A percentile compares a stretch with the other conserved stretches of the same genome.
These are phyloP conservation scores for Ceratobasidium sp. DNA, from an alignment of 1,284 basidiomycete genomes.

Conservation along the genomic window DNA sequence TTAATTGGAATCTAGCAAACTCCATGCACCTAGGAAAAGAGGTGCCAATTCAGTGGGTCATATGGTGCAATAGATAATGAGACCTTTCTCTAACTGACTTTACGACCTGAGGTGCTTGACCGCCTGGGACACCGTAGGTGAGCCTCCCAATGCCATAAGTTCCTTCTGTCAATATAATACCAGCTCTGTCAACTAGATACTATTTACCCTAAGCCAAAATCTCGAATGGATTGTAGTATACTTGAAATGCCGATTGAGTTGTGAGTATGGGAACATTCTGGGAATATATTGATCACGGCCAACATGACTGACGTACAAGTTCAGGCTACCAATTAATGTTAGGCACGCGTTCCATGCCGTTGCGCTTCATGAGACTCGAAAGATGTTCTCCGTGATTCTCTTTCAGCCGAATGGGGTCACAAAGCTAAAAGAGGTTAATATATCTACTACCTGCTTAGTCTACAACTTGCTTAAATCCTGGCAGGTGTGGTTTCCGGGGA, in stretches of 20 bases:
- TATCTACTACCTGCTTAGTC: neutral
- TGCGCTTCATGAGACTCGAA: slow-evolving; percentile 40
- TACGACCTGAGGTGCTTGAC: neutral
- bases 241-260: slow-evolving; percentile 24
- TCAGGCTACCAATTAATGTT: slow-evolving; percentile 32
- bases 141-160: too few species aligned
- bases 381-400: slow-evolving; percentile 9
- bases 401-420: slow-evolving; percentile 3
- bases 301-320: neutral
- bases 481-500: slow-evolving; percentile 39
- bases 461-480: neutral
- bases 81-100: too few species aligned
- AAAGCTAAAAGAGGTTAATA: slow-evolving; percentile 32
- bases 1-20: too few species aligned
- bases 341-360: slow-evolving; percentile 40
- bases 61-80: too few species aligned
- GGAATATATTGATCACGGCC: too few species aligned
- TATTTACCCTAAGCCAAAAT: slow-evolving; percentile 1
- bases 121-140: slow-evolving; percentile 32
- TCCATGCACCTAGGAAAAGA: too few species aligned
- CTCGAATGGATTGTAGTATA: neutral
- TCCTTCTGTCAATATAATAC: too few species aligned
- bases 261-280: too few species aligned
- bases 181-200: neutral
- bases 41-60: too few species aligned